Base-by-base conservation (phyloP, 768 basidiomycete species). In the Pisolithus albus region DNA sequence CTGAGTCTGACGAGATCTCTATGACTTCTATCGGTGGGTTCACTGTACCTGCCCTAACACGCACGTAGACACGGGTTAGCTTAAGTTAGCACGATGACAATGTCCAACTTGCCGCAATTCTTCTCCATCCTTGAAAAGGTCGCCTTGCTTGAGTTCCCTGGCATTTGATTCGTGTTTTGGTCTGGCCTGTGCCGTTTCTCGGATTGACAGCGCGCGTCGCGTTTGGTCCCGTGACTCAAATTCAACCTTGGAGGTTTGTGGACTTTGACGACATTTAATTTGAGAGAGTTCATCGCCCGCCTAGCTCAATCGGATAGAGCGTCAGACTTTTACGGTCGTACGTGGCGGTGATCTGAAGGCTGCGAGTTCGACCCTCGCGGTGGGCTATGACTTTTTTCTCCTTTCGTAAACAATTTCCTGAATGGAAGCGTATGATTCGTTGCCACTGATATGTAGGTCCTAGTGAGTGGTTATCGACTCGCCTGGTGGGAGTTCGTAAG, bases 341-440 rank as follows among this genome's bases (percentile, higher is more conserved):
- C 64, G 32, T 58, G 53, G 60, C 50, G 59, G 76, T 72, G 67
- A 61, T 58, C 55, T 76, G 75, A 78, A 78, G 77, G 76, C 75
- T 77, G 76, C 77, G 76, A 77, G 77, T 78, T 77, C 76, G 76
- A 77, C 75, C 75, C 77, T 77, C 76, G 76, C 76, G 77, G 77
- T 77, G 76, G 76, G 76, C 77, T 78, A 77, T 54, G 36, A 53
- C 2, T 41, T 30, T 23, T 49, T 49, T 36, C 32, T 47, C 11
- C 16, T 13, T 36, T 36, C 34, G 18, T 41, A 18, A 41, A 18
- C 21, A 40, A 6, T 7, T 39, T 8, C 5, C 24, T 24, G 24
- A 24, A 24, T 24, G 5, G 24, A 24, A 24, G 5, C 24, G 24
- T 24, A 24, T 24, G 3, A 3, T 3, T 24, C 24, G 24, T 5